Base-by-base conservation (phyloP, 116 monocot genomes). In the Iris pallida region DNA sequence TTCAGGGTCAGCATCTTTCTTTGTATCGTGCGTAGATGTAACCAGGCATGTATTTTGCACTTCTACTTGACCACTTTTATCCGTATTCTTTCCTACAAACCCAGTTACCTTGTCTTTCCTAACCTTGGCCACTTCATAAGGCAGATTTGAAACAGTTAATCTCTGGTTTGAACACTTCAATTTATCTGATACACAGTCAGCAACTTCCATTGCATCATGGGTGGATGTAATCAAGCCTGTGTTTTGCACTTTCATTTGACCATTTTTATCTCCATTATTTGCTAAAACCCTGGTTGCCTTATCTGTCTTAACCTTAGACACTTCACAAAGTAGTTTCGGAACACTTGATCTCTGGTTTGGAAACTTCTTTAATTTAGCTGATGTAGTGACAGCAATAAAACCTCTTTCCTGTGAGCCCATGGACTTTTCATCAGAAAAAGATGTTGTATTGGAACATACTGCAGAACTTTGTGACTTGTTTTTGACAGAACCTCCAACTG, bases 341-440 rank as follows among this genome's bases (percentile, higher is more conserved):
- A 76, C 20, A 58, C 59, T 10, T 12, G 57, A 44, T 19, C 71
- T 55, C 46, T 42, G 59, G 46, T 80, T 84, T 63, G 20, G 63
- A 41, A 30, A 70, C 8, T 69, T 66, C 61, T 75, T 65, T 46
- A 80, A 55, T 45, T 72, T 68, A 49, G 70, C 17, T 73, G 83
- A 78, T 58, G 77, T 69, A 42, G 65, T 45, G 11, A 18, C 67
- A 67, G 70, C 5, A 70, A 75, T 43, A 53, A 68, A 68, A 90
- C 75, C 85, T 71, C 69, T 84, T 84, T 82, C 90, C 93, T 93
- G 90, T 93, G 93, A 84, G 75, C 86, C 93, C 85, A 83, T 75
- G 71, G 90, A 87, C 42, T 74, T 77, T 85, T 77, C 88, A 87
- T 97, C 92, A 92, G 92, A 82, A 83, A 74, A 85, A 76, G 86